Evolutionary conservation across 2,329 filamentous ascomycete species (phyloP).

Genomic region (Keithomyces neogunnii): DNA sequence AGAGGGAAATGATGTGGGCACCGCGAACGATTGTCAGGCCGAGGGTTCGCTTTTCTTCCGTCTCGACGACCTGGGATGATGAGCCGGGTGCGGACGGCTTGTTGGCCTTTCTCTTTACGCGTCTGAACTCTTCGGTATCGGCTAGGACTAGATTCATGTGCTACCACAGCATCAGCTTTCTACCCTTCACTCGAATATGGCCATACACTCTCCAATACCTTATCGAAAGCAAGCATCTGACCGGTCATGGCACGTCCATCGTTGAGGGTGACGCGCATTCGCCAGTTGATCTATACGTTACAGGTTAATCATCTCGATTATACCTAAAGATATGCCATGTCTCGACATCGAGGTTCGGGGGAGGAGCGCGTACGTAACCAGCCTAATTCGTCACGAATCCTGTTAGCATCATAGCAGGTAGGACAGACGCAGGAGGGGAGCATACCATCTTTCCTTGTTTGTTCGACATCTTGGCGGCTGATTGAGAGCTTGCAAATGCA

Average conservation of each 20-base stretch:
- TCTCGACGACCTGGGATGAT: constrained; percentile 62
- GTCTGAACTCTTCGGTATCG: constrained; percentile 96
- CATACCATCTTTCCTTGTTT: constrained; percentile 99
- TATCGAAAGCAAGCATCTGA: constrained; percentile 98
- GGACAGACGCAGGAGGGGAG: constrained; percentile 24
- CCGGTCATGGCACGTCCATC: constrained; percentile 95
- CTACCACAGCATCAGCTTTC: constrained; percentile 33
- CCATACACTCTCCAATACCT: constrained; percentile 44
- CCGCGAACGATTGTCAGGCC: constrained; percentile 92
- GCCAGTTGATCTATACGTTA: constrained; percentile 80
- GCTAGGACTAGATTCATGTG: constrained; percentile 99
- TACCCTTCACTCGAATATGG: neutral
- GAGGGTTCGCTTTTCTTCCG: constrained; percentile 95
- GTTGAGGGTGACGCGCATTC: constrained; percentile 93
- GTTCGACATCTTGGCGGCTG: constrained; percentile 38
- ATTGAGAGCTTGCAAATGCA: constrained; percentile 21
- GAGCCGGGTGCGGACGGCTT: constrained; percentile 61
- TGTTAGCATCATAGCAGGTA: constrained; percentile 48
- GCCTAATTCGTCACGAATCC: constrained; percentile 44
- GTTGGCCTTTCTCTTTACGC: constrained; percentile 74
- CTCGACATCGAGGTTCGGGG: constrained; percentile 11
- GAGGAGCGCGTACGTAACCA: constrained; percentile 55
- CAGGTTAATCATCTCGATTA: constrained; percentile 4
- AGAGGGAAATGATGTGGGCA: constrained; percentile 88
- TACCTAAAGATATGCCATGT: neutral